Base-by-base conservation (phyloP, 208 protist species). In the Herpetomonas samuelpessoai region DNA sequence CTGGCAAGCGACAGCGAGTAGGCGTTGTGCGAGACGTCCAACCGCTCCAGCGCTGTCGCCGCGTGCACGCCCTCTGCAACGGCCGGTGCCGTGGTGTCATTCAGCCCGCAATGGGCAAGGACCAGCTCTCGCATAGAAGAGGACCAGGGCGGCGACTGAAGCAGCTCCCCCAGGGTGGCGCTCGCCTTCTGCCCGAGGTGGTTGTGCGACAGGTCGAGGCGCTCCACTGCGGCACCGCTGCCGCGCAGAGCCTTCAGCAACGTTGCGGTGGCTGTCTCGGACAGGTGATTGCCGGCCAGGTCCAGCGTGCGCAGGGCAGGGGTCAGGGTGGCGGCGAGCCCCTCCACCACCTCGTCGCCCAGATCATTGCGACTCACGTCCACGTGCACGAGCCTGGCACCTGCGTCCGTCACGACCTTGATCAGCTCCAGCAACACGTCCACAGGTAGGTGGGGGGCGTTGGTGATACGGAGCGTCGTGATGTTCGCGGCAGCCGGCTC, bases 271-370 rank as follows among this genome's bases (percentile, higher is more conserved):
- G 68, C 71, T 0, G 30, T 58, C 58, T 90, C 79, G 14, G 62
- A 48, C n/a, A 91, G 22, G 9, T 59, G 60, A 49, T 87, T 91
- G 21, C 67, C 75, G 53, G 74, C 74, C 29, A 91, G 27, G 54
- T 83, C 79, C 3, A 91, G 65, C 28, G 67, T 58, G 16, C 48
- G 53, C 3, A 91, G 61, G 14, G 56, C 53, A 4, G 66, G 59
- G n/a, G 63, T 57, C 4, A 65, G 57, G 14, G 39, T 21, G 41
- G 35, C 14, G 4, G 58, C 58, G 31, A 63, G 26, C 18, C 35
- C 47, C 2, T 9, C 12, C 14, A 27, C 45, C 24, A 56, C 46
- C 47, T 63, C 58, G 47, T 63, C 28, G 31, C 47, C 48, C 9
- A 74, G 54, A 1, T 65, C 27, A 0, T 58, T 57, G 10, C n/a